A percentile compares a stretch with the other conserved stretches of the same genome.
Conservation (phyloP, 441 rosid genomes). For the Corymbia citriodora region DNA sequence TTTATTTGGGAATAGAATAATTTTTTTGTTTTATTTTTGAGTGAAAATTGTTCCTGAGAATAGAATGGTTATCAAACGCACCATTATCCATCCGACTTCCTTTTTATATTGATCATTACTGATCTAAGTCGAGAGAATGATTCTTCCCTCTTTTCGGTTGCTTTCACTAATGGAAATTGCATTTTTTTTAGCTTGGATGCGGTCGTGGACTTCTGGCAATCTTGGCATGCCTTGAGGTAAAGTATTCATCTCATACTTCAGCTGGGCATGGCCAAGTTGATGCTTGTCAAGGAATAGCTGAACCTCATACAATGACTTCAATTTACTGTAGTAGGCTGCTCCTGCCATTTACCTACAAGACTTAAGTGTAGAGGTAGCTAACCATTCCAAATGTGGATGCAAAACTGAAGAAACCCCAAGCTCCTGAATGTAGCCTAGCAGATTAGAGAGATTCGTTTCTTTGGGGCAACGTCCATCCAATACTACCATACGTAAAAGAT, state of each 20-base stretch:
- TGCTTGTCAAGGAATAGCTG: background rate
- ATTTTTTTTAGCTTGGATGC: constrained; percentile 72
- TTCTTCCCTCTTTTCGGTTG: background rate
- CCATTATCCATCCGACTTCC: background rate
- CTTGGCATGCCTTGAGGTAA: constrained; percentile 70
- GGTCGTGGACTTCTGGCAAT: constrained; percentile 92
- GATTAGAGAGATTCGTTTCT: constrained; percentile 41
- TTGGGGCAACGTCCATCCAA: constrained; percentile 74
- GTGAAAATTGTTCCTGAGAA: no score
- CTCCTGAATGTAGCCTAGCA: background rate
- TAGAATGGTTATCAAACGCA: no score
- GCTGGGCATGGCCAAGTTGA: background rate
- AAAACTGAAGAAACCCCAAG: constrained; percentile 27
- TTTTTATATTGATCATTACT: background rate
- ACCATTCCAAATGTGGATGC: constrained; percentile 71
- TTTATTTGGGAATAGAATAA: no score
- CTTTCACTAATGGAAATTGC: constrained; percentile 8
- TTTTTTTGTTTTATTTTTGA: no score
- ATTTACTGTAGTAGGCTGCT: background rate
- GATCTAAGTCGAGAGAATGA: background rate
- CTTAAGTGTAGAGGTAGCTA: constrained; percentile 83
- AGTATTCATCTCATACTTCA: background rate
- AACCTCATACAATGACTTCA: background rate
- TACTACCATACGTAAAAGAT: constrained; percentile 39
- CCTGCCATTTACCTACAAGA: constrained; percentile 31